Percentiles rank a stretch among this genome's conserved stretches.
These are phyloP conservation scores for Arthroderma sp. DNA, from an alignment of 2,329 filamentous ascomycete genomes.

Conservation along the genomic window DNA sequence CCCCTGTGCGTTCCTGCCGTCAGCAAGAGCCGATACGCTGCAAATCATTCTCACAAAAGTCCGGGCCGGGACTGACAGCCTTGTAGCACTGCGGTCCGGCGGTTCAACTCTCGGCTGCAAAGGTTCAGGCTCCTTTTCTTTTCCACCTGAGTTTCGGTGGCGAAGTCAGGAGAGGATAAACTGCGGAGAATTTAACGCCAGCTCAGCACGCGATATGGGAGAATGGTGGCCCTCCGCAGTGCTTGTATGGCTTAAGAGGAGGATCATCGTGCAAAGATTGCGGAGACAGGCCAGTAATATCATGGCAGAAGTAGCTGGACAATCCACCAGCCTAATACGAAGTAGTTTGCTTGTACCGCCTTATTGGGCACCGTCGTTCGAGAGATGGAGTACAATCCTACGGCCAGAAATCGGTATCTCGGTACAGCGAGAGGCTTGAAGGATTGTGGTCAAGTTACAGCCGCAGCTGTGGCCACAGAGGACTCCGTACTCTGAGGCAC, in stretches of 20 bases:
- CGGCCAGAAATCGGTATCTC: not conserved
- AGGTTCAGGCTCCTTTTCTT: not conserved
- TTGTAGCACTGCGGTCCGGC: not conserved
- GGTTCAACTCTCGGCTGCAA: not conserved
- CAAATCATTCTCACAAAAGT: not conserved
- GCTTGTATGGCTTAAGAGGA: not conserved
- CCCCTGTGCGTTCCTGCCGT: not conserved
- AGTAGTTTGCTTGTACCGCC: not conserved
- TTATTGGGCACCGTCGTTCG: not conserved
- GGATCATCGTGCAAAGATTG: not conserved
- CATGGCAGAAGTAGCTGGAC: not conserved
- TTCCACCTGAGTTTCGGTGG: not conserved
- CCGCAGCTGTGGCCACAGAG: too few relatives aligned
- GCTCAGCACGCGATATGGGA: not conserved
- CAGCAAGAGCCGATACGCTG: slow-evolving; percentile 1
- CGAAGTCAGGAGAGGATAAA: not conserved
- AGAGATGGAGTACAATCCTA: not conserved
- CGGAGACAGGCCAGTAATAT: not conserved
- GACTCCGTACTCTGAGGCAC: not conserved
- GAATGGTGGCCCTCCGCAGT: not conserved
- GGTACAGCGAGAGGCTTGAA: not conserved
- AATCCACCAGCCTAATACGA: not conserved
- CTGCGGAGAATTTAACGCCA: not conserved
- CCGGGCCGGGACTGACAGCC: not conserved
- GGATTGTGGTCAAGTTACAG: not conserved